Percentiles rank a stretch among this genome's conserved stretches.
Conservation (phyloP, 441 rosid species). For the Eruca vesicaria region DNA sequence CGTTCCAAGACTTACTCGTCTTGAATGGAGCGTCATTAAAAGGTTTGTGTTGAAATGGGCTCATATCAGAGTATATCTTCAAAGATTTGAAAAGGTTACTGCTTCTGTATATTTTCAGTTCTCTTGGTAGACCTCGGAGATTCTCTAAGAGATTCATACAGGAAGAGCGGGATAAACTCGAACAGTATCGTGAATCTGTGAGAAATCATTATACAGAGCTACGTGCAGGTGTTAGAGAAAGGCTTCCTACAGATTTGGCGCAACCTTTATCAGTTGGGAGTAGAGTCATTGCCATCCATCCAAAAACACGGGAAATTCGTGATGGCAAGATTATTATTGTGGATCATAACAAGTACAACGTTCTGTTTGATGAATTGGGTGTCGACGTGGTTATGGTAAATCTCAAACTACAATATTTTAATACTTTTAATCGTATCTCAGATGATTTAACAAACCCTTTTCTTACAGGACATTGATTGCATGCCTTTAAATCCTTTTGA, state of each 20-base stretch:
- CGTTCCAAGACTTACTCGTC: constrained; percentile 87
- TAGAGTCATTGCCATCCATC: constrained; percentile 83
- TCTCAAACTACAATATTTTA: constrained; percentile 2
- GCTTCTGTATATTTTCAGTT: constrained; percentile 34
- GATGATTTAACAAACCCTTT: constrained; percentile 8
- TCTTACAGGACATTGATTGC: constrained; percentile 90
- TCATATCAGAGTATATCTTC: neutral
- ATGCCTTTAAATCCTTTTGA: constrained; percentile 89
- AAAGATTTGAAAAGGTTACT: constrained; percentile 4
- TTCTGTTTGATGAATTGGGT: constrained; percentile 86
- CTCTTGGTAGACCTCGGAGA: constrained; percentile 97
- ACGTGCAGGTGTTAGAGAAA: constrained; percentile 64
- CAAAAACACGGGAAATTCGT: constrained; percentile 76
- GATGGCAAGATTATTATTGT: constrained; percentile 89
- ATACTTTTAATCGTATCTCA: neutral
- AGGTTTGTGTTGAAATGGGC: constrained; percentile 52
- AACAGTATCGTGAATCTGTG: constrained; percentile 82
- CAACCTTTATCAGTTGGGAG: constrained; percentile 91
- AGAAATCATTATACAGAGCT: constrained; percentile 82
- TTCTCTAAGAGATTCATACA: constrained; percentile 76
- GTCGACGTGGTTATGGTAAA: constrained; percentile 85
- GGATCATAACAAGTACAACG: constrained; percentile 75
- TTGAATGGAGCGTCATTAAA: constrained; percentile 98
- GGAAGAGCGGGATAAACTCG: constrained; percentile 86
- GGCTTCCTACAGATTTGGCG: constrained; percentile 86